These are phyloP conservation scores for Paxillus rubicundulus DNA, from an alignment of 768 basidiomycete species.

Conservation along the genomic window DNA sequence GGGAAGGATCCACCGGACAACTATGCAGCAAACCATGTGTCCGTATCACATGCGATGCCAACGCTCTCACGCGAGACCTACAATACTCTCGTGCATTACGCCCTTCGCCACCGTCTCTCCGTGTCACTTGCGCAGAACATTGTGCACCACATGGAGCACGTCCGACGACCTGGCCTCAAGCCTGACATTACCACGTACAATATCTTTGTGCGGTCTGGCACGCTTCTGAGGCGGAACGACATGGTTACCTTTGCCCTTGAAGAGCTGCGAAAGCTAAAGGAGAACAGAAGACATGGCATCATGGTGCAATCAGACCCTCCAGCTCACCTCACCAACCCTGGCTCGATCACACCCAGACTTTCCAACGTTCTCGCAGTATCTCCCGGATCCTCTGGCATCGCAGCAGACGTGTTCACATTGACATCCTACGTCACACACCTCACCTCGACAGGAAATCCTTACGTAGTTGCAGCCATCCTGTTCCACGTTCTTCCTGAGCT, in stretches of 20 bases:
- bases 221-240: constrained; percentile 46
- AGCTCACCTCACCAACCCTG: neutral
- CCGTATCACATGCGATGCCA: constrained; percentile 24
- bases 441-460: constrained; percentile 45
- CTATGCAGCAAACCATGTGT: neutral
- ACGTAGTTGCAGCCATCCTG: constrained; percentile 46
- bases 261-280: constrained; percentile 27
- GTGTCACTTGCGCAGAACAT: constrained; percentile 45
- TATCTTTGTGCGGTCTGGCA: constrained; percentile 54
- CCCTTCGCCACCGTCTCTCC: constrained; percentile 59
- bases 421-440: constrained; percentile 53
- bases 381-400: constrained; percentile 14
- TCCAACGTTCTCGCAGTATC: constrained; percentile 12
- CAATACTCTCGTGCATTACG: constrained; percentile 65
- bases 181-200: constrained; percentile 56
- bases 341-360: constrained; percentile 3
- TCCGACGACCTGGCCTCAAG: constrained; percentile 39
- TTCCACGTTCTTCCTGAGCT: constrained; percentile 58
- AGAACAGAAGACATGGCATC: constrained; percentile 25
- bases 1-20: constrained; percentile 17
- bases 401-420: constrained; percentile 47
- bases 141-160: constrained; percentile 52
- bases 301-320: constrained; percentile 10
- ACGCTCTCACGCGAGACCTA: constrained; percentile 43
- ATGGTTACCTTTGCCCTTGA: constrained; percentile 40